Evolutionary conservation across 2,329 filamentous ascomycete species (phyloP), one percentile per base, ranked within the genome.

Genomic region (Aspergillus spinulosporus): DNA sequence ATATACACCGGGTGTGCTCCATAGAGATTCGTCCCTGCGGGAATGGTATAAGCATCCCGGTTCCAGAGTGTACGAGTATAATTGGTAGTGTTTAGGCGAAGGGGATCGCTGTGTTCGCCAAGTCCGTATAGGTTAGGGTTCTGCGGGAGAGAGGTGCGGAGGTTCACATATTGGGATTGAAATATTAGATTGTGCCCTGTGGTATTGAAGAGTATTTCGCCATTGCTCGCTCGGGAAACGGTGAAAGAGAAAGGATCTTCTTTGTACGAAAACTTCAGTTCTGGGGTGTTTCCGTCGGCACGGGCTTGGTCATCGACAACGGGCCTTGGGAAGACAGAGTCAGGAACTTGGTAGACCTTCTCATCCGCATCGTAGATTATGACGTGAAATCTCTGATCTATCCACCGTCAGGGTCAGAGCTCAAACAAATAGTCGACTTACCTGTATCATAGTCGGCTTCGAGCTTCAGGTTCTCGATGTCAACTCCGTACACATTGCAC

Each of bases 51-150:
- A 0, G 86, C 79, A 72, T 91, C 88, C 8, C 86, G 79, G 49
- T 85, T 85, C 82, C 87, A 90, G 2, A 91, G 69, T 0, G 87
- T 89, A 40, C 88, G 83, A 37, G 83, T 85, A 68, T 89, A 89
- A 70, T 88, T 82, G 29, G 82, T 85, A 0, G 84, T 88, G 59
- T 86, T 85, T 55, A 92, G 77, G 45, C 83, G 81, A 65, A 91
- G 84, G 1, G 85, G 78, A 62, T 92, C 89, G 2, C 83, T 86
- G 68, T 91, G 88, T 73, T 93, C 89, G 36, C 90, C 90, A 1
- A 93, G 79, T 0, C 90, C 90, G 67, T 94, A 94, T 4, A 94
- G 76, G 64, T 88, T 84, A 0, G 89, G 88, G 50, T 85, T 77
- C 1, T 82, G 72, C 0, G 90, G 89, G 7, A 94, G 78, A 56